Conservation (phyloP, 257 asterid genomes). For the Solanum acaule region DNA sequence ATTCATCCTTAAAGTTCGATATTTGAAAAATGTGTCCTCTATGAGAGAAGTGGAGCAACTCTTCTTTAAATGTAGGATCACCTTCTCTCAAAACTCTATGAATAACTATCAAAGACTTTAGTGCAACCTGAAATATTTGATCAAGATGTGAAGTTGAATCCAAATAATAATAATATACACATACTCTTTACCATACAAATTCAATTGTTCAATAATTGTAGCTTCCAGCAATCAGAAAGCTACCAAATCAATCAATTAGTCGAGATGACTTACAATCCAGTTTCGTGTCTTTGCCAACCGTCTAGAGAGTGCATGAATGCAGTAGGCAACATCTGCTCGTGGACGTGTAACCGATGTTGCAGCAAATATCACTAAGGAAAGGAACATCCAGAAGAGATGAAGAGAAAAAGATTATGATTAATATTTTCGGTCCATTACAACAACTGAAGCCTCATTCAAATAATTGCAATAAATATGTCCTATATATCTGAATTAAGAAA, state of each 20-base stretch:
- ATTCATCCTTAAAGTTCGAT: slow-evolving; percentile 84
- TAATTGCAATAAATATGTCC: neutral
- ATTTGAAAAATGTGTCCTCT: slow-evolving; percentile 61
- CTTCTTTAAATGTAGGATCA: slow-evolving; percentile 73
- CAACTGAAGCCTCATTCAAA: neutral
- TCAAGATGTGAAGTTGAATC: neutral
- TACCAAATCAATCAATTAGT: neutral
- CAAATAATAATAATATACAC: neutral
- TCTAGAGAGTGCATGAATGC: slow-evolving; percentile 75
- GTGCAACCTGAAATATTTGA: slow-evolving; percentile 57
- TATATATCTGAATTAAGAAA: neutral
- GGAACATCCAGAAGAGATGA: neutral
- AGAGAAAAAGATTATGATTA: neutral
- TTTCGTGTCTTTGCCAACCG: slow-evolving; percentile 65
- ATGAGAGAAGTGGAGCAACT: slow-evolving; percentile 44
- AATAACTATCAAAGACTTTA: slow-evolving; percentile 66
- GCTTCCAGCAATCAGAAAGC: neutral
- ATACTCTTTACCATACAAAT: neutral
- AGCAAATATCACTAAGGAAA: slow-evolving; percentile 42
- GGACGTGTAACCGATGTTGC: slow-evolving; percentile 65
- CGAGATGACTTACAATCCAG: slow-evolving; percentile 54
- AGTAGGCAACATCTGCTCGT: slow-evolving; percentile 84
- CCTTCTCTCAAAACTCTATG: slow-evolving; percentile 85
- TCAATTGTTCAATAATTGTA: neutral
- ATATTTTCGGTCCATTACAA: neutral